These are phyloP conservation scores for Solanum tacnaense DNA, from an alignment of 257 asterid genomes.

Conservation along the genomic window DNA sequence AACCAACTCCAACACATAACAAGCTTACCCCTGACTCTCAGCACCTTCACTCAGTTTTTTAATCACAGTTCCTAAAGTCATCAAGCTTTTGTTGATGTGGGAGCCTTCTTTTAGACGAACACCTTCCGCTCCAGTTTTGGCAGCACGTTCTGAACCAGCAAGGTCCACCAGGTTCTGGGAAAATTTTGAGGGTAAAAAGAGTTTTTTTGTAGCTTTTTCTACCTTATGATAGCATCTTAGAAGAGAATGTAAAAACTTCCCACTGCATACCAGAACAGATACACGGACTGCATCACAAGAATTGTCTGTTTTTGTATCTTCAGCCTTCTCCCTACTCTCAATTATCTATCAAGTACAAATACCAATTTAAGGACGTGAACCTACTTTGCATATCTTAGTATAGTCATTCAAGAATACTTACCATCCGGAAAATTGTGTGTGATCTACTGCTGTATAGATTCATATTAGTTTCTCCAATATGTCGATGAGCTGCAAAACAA, in stretches of 20 bases:
- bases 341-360: slow-evolving; percentile 41
- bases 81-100: slow-evolving; percentile 89
- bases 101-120: slow-evolving; percentile 97
- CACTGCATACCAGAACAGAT: slow-evolving; percentile 71
- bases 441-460: slow-evolving; percentile 91
- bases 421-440: slow-evolving; percentile 97
- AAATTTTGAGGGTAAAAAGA: slow-evolving; percentile 10
- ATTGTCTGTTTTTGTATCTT: slow-evolving; percentile 36
- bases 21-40: slow-evolving; percentile 93
- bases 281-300: slow-evolving; percentile 99
- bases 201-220: not conserved
- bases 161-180: slow-evolving; percentile 92
- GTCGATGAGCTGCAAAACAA: slow-evolving; percentile 74
- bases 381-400: not conserved
- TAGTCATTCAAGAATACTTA: slow-evolving; percentile 18
- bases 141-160: slow-evolving; percentile 99
- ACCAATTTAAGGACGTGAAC: not conserved
- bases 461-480: slow-evolving; percentile 98
- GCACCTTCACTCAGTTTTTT: slow-evolving; percentile 96
- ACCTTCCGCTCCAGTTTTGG: slow-evolving; percentile 99
- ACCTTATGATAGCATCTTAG: not conserved
- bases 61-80: slow-evolving; percentile 96
- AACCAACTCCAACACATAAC: slow-evolving; percentile 2
- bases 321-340: slow-evolving; percentile 86
- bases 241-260: slow-evolving; percentile 7